Evolutionary conservation across 768 basidiomycete species (phyloP).

Genomic region (Coprinopsis cinerea): DNA sequence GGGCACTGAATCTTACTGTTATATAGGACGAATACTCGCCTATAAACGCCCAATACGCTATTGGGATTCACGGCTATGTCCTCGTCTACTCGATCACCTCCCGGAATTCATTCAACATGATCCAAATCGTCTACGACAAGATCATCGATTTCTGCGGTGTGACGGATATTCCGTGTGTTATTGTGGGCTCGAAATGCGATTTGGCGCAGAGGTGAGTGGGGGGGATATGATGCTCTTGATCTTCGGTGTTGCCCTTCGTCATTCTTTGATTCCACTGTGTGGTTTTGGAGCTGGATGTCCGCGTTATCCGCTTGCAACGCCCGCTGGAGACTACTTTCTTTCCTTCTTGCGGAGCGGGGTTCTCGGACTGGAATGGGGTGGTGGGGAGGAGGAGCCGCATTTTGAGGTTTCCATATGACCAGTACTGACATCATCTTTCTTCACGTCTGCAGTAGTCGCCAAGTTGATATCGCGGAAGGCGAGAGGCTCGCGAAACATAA

Average conservation of each 20-base stretch:
- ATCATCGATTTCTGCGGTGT: slow-evolving; percentile 89
- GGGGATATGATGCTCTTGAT: slow-evolving; percentile 12
- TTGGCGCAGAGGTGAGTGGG: slow-evolving; percentile 60
- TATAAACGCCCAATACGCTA: slow-evolving; percentile 88
- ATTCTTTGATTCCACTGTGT: slow-evolving; percentile 12
- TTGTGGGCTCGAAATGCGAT: slow-evolving; percentile 92
- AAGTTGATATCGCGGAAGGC: slow-evolving; percentile 71
- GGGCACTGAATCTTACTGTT: neutral
- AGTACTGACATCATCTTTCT: slow-evolving; percentile 19
- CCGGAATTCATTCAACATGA: slow-evolving; percentile 89
- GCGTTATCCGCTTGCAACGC: no score
- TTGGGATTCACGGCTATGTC: slow-evolving; percentile 96
- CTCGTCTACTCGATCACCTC: slow-evolving; percentile 94
- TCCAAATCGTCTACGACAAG: slow-evolving; percentile 93
- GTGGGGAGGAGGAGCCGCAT: neutral
- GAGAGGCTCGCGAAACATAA: slow-evolving; percentile 66
- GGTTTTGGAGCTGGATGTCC: neutral
- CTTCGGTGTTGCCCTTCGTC: neutral
- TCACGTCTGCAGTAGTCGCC: slow-evolving; percentile 47
- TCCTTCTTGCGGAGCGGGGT: no score
- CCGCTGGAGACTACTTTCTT: no score
- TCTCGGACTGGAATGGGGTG: neutral
- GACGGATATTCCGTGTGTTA: slow-evolving; percentile 83
- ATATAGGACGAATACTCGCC: slow-evolving; percentile 90
- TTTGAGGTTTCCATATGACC: slow-evolving; percentile 7